phyloP scores from a whole-genome alignment of 2,329 filamentous ascomycete genomes.

The Aspergillus unguis region DNA sequence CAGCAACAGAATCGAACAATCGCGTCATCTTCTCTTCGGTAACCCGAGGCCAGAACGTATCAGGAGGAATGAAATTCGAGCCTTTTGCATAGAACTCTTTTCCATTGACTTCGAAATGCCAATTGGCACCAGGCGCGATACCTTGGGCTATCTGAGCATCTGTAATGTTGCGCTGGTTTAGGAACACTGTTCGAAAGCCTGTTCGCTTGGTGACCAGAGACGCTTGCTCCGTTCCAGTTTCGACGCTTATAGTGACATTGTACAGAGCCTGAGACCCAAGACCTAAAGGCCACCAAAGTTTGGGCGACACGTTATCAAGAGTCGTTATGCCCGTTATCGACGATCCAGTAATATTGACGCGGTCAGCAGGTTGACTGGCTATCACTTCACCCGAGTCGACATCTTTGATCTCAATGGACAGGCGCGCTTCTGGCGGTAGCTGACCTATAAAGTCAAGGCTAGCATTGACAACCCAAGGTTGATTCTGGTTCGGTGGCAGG shows the following conservation, averaged over 20 bases:
- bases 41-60: slow-evolving; percentile 61
- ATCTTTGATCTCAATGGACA: slow-evolving; percentile 51
- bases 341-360: slow-evolving; percentile 41
- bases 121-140: slow-evolving; percentile 56
- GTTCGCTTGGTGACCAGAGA: slow-evolving; percentile 52
- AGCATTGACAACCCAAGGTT: slow-evolving; percentile 60
- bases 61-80: slow-evolving; percentile 61
- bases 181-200: slow-evolving; percentile 61
- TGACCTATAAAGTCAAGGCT: slow-evolving; percentile 57
- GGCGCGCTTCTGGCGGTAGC: slow-evolving; percentile 41
- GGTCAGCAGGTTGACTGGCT: slow-evolving; percentile 36
- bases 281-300: slow-evolving; percentile 61
- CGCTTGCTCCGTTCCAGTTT: slow-evolving; percentile 38
- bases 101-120: slow-evolving; percentile 66
- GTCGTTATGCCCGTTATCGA: slow-evolving; percentile 50
- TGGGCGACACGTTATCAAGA: slow-evolving; percentile 45
- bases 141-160: slow-evolving; percentile 53
- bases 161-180: slow-evolving; percentile 56
- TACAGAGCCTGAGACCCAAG: slow-evolving; percentile 59
- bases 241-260: slow-evolving; percentile 50
- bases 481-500: slow-evolving; percentile 54
- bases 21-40: slow-evolving; percentile 51
- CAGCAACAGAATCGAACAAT: slow-evolving; percentile 54
- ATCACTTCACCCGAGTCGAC: slow-evolving; percentile 38
- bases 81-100: slow-evolving; percentile 63